A percentile compares a stretch with the other conserved stretches of the same genome.
These are phyloP conservation scores for Fusarium equiseti DNA, from an alignment of 2,329 filamentous ascomycete genomes.

Conservation along the genomic window DNA sequence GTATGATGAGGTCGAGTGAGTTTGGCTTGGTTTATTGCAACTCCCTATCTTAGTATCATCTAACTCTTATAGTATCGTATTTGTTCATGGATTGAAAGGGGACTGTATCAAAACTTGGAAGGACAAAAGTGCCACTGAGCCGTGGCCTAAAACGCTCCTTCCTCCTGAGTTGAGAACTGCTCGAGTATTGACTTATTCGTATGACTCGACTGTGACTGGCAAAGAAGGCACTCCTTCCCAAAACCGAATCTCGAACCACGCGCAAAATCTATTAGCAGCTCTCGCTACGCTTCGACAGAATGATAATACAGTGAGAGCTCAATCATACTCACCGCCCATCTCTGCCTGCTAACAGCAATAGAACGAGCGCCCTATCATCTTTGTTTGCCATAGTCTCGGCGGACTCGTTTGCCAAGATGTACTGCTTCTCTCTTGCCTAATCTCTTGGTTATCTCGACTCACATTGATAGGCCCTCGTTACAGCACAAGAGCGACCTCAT, in stretches of 20 bases:
- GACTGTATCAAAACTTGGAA: constrained; percentile 37
- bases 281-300: constrained; percentile 23
- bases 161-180: constrained; percentile 11
- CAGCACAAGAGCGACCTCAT: constrained; percentile 19
- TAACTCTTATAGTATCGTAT: constrained; percentile 22
- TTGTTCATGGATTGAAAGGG: constrained; percentile 34
- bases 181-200: constrained; percentile 36
- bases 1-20: constrained; percentile 7
- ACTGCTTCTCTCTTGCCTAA: not conserved
- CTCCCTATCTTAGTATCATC: too few species aligned
- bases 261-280: constrained; percentile 24
- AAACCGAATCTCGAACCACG: constrained; percentile 35
- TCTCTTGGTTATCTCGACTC: too few species aligned
- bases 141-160: constrained; percentile 25
- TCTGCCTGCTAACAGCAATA: not conserved
- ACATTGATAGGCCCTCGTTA: constrained; percentile 15
- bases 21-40: too few species aligned
- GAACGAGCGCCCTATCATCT: constrained; percentile 29
- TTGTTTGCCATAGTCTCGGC: constrained; percentile 34
- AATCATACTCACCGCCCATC: too few species aligned
- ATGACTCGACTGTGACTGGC: constrained; percentile 7
- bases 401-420: constrained; percentile 41
- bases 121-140: not conserved
- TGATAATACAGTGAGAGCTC: constrained; percentile 12
- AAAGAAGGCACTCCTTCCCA: not conserved